phyloP scores from a whole-genome alignment of 1,139 yeast species.

The Pichia cactophila region DNA sequence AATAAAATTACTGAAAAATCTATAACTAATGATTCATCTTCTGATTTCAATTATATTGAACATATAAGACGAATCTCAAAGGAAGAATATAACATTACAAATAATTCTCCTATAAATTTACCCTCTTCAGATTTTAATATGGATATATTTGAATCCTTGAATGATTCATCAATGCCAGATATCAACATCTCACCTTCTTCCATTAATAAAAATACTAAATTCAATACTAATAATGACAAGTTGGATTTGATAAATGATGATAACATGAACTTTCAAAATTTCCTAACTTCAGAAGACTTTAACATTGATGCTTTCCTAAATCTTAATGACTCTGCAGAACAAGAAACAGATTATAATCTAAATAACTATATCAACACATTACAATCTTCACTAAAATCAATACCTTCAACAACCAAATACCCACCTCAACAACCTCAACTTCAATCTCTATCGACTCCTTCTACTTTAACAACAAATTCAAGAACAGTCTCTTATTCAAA shows the following conservation, averaged over 20 bases:
- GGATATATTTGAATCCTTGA: not conserved
- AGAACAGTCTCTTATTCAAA: not conserved
- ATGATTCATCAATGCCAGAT: not conserved
- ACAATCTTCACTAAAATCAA: conserved; percentile 23
- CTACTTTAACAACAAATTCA: conserved; percentile 5
- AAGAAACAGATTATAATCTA: conserved; percentile 17
- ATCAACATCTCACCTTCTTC: not conserved
- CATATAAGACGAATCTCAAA: conserved; percentile 29
- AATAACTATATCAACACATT: conserved; percentile 26
- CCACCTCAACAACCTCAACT: conserved; percentile 2
- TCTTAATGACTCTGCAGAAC: conserved; percentile 16
- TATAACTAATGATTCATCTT: not conserved
- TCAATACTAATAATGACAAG: not conserved
- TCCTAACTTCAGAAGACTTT: conserved; percentile 18
- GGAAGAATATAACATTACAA: conserved; percentile 25
- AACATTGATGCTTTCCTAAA: conserved; percentile 26
- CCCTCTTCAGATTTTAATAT: not conserved
- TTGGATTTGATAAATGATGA: not conserved
- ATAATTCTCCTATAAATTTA: conserved; percentile 12
- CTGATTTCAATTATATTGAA: conserved; percentile 28
- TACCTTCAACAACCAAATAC: not conserved
- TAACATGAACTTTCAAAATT: conserved; percentile 2
- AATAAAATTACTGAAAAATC: not conserved
- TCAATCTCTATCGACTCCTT: conserved; percentile 13
- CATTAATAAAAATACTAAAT: not conserved